Base-by-base conservation (phyloP, 1,284 basidiomycete species). In the Takashimella tepidaria region DNA sequence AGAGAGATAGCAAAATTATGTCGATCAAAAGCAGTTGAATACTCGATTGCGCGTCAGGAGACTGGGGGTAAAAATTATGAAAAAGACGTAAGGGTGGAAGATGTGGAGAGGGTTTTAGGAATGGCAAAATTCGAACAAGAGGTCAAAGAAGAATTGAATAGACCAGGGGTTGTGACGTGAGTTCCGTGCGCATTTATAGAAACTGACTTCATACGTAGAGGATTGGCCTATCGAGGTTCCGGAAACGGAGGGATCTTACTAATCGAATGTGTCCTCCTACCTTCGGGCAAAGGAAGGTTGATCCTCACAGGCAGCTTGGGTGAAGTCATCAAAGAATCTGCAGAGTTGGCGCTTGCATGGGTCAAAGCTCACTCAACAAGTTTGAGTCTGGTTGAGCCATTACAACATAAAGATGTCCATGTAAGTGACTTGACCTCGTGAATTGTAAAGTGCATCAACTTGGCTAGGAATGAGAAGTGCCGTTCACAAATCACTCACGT, bases 321-420 rank as follows among this genome's bases (percentile, higher is more conserved):
- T 44, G 92, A 97, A 61, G 92, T 97, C 52, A 96, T 97, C 71
- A 83, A 89, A 54, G 92, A 97, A 75, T 89, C 86, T 60, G 90
- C 92, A 0, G 88, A 92, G 70, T 91, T 97, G 57, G 89, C 86
- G 4, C 77, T 96, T 51, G 67, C 61, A 2, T 65, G 67, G 60
- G 86, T 95, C 54, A 92, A 92, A 73, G 80, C 84, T 12, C 85
- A 96, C 64, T 89, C 92, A 2, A 83, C 81, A 66, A 84, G 86
- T 49, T 81, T 97, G 8, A 91, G 92, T 2, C 24, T 49, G 0
- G 47, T 45, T 10, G 64, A 68, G 46, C 60, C 60, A 10, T 57
- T 72, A 52, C 80, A 80, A 5, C 76, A 79, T 4, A 81, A 82
- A 3, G 84, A 87, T 61, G 83, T 86, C 64, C 85, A 93, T 73